Conservation (phyloP, 202 grass and related monocot species). For the Brachypodium distachyon region DNA sequence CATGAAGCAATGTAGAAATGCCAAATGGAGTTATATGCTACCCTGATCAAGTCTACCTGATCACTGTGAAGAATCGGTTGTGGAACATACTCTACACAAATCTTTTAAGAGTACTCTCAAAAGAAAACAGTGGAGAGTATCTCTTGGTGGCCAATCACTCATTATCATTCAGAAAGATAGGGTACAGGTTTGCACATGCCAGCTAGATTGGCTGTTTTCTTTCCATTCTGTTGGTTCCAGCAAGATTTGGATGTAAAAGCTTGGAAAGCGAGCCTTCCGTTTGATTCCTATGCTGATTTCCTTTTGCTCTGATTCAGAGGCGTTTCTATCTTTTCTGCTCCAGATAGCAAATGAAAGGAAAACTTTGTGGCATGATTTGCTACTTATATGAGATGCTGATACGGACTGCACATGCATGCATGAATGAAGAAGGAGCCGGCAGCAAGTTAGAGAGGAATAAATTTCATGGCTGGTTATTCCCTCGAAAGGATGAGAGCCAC, state of each 20-base stretch:
- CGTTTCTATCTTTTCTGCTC: background rate
- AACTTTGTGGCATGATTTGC: background rate
- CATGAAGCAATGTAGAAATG: background rate
- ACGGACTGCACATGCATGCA: background rate
- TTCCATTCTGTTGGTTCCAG: background rate
- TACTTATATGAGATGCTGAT: background rate
- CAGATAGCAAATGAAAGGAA: background rate
- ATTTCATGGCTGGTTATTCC: background rate
- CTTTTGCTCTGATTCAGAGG: background rate
- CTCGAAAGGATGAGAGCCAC: background rate
- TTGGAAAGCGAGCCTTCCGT: background rate
- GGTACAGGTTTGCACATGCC: background rate
- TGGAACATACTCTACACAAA: background rate
- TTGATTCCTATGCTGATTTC: background rate
- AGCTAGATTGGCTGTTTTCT: background rate
- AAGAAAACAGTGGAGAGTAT: background rate
- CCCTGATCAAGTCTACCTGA: background rate
- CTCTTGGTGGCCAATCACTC: background rate
- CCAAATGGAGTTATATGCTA: background rate
- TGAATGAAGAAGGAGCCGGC: background rate
- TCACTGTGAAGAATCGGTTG: background rate
- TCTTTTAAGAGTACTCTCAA: background rate
- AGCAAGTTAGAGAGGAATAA: background rate
- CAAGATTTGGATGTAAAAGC: background rate
- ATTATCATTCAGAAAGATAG: background rate